Evolutionary conservation across 2,329 filamentous ascomycete genomes (phyloP).

Genomic region (Claviceps sp.): DNA sequence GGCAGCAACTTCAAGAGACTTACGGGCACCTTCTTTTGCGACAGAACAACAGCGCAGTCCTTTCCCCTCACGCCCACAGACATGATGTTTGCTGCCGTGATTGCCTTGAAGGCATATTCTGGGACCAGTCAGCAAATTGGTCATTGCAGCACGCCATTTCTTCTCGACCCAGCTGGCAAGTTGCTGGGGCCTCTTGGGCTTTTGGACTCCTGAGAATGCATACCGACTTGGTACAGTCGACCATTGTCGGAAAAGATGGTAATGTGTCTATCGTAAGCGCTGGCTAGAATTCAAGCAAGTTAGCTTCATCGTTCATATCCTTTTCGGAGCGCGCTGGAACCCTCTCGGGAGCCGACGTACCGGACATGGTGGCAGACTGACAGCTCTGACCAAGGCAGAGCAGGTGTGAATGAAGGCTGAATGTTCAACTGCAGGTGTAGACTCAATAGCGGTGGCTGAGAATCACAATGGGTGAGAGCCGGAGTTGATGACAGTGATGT

Average conservation of each 20-base stretch:
- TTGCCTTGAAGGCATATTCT: constrained; percentile 99
- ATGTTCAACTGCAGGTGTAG: background rate
- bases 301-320: constrained; percentile 9
- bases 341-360: constrained; percentile 19
- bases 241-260: constrained; percentile 99
- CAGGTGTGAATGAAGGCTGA: background rate
- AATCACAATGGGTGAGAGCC: constrained; percentile 3
- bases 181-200: no score
- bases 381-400: constrained; percentile 9
- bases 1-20: constrained; percentile 19
- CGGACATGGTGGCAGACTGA: constrained; percentile 35
- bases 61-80: constrained; percentile 92
- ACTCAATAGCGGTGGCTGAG: background rate
- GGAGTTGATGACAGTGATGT: constrained; percentile 5
- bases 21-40: constrained; percentile 99
- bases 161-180: background rate
- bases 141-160: background rate
- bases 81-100: constrained; percentile 98
- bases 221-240: constrained; percentile 98
- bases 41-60: constrained; percentile 91
- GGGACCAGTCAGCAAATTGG: constrained; percentile 8
- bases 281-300: constrained; percentile 25
- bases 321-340: background rate
- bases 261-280: constrained; percentile 96
- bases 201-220: constrained; percentile 24